These are phyloP conservation scores for Sclerotiophoma versabilis DNA, from an alignment of 2,329 filamentous ascomycete species.

Conservation along the genomic window DNA sequence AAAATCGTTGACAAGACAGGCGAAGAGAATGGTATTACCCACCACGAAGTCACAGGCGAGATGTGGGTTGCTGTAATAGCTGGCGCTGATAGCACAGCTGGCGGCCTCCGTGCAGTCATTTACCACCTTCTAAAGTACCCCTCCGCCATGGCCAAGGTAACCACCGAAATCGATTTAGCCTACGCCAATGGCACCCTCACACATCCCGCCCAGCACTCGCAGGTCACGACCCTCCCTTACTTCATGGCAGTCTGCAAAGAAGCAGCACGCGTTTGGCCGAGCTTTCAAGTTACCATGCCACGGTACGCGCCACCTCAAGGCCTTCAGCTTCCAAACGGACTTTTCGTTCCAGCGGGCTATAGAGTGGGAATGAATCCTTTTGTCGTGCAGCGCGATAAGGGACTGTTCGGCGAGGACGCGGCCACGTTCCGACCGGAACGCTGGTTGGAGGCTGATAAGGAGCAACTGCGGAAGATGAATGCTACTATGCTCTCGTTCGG, in stretches of 20 bases:
- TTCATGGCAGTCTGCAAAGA: conserved; percentile 81
- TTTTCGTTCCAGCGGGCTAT: not conserved
- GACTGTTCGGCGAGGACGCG: conserved; percentile 51
- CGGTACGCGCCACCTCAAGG: conserved; percentile 72
- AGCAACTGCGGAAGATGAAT: conserved; percentile 30
- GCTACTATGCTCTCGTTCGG: conserved; percentile 49
- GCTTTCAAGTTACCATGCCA: conserved; percentile 73
- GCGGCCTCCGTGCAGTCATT: conserved; percentile 43
- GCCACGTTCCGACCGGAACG: conserved; percentile 55
- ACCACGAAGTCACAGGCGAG: conserved; percentile 24
- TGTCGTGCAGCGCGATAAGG: conserved; percentile 51
- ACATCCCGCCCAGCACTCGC: conserved; percentile 22
- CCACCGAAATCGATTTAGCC: conserved; percentile 32
- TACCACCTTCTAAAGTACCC: conserved; percentile 51
- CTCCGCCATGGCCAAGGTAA: conserved; percentile 18
- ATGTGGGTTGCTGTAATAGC: conserved; percentile 44
- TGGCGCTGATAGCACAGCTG: conserved; percentile 46
- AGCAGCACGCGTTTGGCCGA: conserved; percentile 76
- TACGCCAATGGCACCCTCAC: conserved; percentile 16
- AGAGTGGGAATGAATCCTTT: conserved; percentile 36
- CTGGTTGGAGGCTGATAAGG: conserved; percentile 50
- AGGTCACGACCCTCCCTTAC: conserved; percentile 73
- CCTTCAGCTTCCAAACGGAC: conserved; percentile 57
- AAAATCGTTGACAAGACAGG: conserved; percentile 31
- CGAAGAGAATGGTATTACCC: not conserved